These are phyloP conservation scores for Wallacemonas sp. DNA, from an alignment of 208 protist genomes.

Conservation along the genomic window DNA sequence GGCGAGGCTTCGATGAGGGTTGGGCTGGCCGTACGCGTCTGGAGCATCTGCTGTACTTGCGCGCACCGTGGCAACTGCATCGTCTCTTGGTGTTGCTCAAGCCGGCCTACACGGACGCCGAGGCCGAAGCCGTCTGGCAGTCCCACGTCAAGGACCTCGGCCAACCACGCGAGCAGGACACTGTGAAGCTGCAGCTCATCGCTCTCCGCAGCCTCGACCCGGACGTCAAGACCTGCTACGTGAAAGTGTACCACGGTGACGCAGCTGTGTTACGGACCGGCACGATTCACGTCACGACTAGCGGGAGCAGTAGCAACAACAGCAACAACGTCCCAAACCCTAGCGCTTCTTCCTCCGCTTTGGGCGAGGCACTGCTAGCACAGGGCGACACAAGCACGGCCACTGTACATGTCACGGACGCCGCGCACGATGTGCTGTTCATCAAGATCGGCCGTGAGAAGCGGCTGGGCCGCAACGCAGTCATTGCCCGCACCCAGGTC, in stretches of 20 bases:
- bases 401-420: conserved; percentile 11
- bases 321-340: no score
- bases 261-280: conserved; percentile 15
- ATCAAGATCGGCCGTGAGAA: conserved; percentile 20
- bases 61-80: conserved; percentile 37
- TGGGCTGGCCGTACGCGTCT: conserved; percentile 16
- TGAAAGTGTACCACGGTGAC: conserved; percentile 19
- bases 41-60: conserved; percentile 23
- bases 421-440: background rate
- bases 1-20: background rate
- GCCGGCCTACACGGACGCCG: conserved; percentile 1
- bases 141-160: conserved; percentile 16
- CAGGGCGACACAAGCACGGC: conserved; percentile 11
- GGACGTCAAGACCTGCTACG: conserved; percentile 29
- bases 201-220: conserved; percentile 21
- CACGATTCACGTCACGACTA: conserved; percentile 5
- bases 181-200: conserved; percentile 25
- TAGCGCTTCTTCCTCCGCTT: background rate
- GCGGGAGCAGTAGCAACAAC: no score
- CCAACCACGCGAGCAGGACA: background rate
- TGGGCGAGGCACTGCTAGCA: conserved; percentile 5
- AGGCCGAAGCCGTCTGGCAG: conserved; percentile 9
- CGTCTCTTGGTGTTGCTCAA: conserved; percentile 32
- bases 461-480: conserved; percentile 18
- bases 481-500: conserved; percentile 21